These are phyloP conservation scores for Nicotiana knightiana DNA, from an alignment of 257 asterid species.

Conservation along the genomic window DNA sequence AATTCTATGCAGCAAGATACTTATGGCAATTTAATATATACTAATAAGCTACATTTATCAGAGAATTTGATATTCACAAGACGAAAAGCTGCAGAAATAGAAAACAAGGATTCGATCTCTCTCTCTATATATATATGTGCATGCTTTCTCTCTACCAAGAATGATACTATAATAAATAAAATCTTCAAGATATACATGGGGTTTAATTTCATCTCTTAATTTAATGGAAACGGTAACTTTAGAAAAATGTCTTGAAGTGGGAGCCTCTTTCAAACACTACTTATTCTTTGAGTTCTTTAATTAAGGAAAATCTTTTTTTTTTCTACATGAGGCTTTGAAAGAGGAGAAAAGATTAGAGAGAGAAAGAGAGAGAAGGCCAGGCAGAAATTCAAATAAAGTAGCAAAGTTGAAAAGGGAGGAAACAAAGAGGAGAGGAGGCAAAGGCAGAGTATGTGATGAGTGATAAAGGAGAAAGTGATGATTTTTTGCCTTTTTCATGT, in stretches of 20 bases:
- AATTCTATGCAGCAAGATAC: background rate
- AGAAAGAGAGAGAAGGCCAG: slow-evolving; percentile 26
- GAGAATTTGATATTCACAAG: background rate
- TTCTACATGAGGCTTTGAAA: background rate
- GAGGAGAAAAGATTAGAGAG: background rate
- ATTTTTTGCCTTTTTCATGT: slow-evolving; percentile 44
- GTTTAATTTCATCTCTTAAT: background rate
- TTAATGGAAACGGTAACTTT: background rate
- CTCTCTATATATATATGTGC: background rate
- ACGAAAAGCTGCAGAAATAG: slow-evolving; percentile 7
- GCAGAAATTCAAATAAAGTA: slow-evolving; percentile 47
- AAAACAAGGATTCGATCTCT: background rate
- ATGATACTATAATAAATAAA: background rate
- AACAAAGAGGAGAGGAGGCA: slow-evolving; percentile 22
- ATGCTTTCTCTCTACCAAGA: slow-evolving; percentile 2
- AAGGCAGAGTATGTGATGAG: slow-evolving; percentile 27
- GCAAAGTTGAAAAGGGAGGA: slow-evolving; percentile 22
- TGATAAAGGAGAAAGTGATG: slow-evolving; percentile 31
- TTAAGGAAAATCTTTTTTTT: background rate
- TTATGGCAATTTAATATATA: background rate
- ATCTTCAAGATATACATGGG: background rate
- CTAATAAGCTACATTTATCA: background rate
- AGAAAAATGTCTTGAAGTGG: background rate
- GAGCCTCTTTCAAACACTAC: background rate
- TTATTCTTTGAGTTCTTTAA: background rate